Percentiles rank a stretch among this genome's conserved stretches.
Evolutionary conservation across 169 alveolate genomes (phyloP).

Genomic region (Cryptosporidium baileyi): DNA sequence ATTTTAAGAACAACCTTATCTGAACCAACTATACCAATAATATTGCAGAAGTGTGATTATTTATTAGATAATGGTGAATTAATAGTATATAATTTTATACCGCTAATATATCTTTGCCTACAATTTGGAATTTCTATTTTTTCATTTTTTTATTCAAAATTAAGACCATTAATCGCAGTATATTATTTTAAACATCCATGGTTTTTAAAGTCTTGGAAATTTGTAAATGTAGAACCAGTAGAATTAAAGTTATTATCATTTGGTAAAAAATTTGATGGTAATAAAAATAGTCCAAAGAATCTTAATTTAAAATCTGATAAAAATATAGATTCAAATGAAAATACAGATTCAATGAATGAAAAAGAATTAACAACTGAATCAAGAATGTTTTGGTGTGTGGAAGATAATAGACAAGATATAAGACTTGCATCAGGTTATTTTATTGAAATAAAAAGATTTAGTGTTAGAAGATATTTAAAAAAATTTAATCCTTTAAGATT

Average conservation of each 20-base stretch:
- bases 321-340: neutral
- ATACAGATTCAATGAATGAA: neutral
- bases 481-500: conserved; percentile 56
- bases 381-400: conserved; percentile 37
- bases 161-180: conserved; percentile 53
- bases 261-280: conserved; percentile 24
- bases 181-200: conserved; percentile 65
- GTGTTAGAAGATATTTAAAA: conserved; percentile 34
- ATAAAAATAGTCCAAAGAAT: neutral
- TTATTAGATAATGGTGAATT: conserved; percentile 9
- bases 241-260: conserved; percentile 40
- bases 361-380: neutral
- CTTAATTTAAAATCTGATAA: neutral
- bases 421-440: conserved; percentile 61
- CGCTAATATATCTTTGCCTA: conserved; percentile 10
- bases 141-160: conserved; percentile 34
- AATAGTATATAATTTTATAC: conserved; percentile 24
- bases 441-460: conserved; percentile 59
- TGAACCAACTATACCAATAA: neutral
- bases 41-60: conserved; percentile 46
- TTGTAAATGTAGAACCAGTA: conserved; percentile 47
- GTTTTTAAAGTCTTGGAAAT: conserved; percentile 67
- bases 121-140: conserved; percentile 36
- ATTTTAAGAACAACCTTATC: conserved; percentile 40
- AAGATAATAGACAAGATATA: conserved; percentile 4